Conservation (phyloP, 352 stramenopile genomes). For the Thalassiosira pacifica region DNA sequence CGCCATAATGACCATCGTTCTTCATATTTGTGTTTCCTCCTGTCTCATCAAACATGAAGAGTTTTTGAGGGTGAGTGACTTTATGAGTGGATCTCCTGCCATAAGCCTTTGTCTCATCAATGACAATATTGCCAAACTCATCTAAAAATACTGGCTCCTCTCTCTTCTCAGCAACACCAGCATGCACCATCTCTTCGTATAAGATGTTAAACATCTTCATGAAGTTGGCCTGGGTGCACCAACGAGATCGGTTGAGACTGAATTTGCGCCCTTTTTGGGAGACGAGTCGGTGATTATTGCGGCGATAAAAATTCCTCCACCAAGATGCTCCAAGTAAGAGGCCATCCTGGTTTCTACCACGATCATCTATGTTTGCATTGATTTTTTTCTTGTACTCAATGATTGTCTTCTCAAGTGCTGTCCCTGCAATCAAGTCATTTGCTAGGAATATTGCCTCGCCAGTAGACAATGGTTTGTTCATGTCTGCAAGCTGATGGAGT, state of each 20-base stretch:
- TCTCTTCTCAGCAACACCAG: slow-evolving; percentile 3
- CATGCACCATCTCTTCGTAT: slow-evolving; percentile 18
- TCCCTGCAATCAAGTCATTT: not conserved
- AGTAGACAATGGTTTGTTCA: not conserved
- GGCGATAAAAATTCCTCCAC: not conserved
- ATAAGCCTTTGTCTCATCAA: slow-evolving; percentile 8
- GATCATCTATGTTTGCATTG: not conserved
- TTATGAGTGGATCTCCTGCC: not conserved
- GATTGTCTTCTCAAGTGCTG: not conserved
- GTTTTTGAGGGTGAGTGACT: not conserved
- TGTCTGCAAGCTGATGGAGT: not conserved
- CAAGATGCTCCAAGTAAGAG: slow-evolving; percentile 1
- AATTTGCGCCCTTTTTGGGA: slow-evolving; percentile 9
- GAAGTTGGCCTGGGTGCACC: not conserved
- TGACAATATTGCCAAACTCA: not conserved
- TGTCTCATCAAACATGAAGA: slow-evolving; percentile 39
- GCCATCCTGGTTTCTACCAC: not conserved
- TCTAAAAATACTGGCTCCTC: not conserved
- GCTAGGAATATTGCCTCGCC: not conserved
- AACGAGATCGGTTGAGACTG: not conserved
- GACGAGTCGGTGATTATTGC: not conserved
- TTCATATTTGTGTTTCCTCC: slow-evolving; percentile 6
- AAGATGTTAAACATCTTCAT: slow-evolving; percentile 21
- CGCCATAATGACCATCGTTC: not conserved
- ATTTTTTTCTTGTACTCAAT: not conserved